These are phyloP conservation scores for Zygoascus tannicola DNA, from an alignment of 805 yeast species.

Conservation along the genomic window DNA sequence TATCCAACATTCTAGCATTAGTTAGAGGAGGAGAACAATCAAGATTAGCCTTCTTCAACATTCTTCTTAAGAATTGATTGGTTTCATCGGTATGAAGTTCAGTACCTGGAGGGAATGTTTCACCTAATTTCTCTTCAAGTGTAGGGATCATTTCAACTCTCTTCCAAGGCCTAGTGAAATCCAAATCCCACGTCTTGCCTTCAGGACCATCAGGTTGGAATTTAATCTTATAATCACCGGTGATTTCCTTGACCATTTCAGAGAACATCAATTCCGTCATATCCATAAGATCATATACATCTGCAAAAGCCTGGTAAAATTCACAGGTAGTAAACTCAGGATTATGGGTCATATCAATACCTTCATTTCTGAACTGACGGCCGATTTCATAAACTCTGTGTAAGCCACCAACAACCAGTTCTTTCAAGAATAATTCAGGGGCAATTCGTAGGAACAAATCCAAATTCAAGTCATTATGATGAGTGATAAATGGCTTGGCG, in stretches of 20 bases:
- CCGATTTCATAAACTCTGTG: slow-evolving; percentile 98
- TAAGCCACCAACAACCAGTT: slow-evolving; percentile 95
- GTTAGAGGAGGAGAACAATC: slow-evolving; percentile 91
- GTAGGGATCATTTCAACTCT: slow-evolving; percentile 96
- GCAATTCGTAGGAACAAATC: slow-evolving; percentile 98
- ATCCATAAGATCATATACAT: slow-evolving; percentile 91
- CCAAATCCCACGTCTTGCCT: slow-evolving; percentile 61
- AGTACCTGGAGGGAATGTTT: slow-evolving; percentile 92
- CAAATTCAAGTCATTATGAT: slow-evolving; percentile 93
- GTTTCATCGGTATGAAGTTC: slow-evolving; percentile 91
- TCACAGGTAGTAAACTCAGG: slow-evolving; percentile 99
- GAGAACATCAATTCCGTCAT: slow-evolving; percentile 81
- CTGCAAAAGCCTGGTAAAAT: slow-evolving; percentile 96
- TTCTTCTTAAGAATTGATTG: slow-evolving; percentile 74
- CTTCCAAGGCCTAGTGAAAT: slow-evolving; percentile 97
- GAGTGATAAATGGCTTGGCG: slow-evolving; percentile 95
- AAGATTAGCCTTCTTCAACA: slow-evolving; percentile 68
- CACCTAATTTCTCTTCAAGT: slow-evolving; percentile 75
- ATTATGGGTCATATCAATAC: slow-evolving; percentile 97
- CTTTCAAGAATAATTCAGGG: slow-evolving; percentile 92
- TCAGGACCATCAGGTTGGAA: slow-evolving; percentile 95
- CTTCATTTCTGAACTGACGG: slow-evolving; percentile 97
- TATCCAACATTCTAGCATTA: slow-evolving; percentile 97
- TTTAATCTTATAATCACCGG: slow-evolving; percentile 75
- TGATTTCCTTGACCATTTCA: slow-evolving; percentile 93